Base-by-base conservation (phyloP, 2,329 filamentous ascomycete species). In the Aspergillus ustus region DNA sequence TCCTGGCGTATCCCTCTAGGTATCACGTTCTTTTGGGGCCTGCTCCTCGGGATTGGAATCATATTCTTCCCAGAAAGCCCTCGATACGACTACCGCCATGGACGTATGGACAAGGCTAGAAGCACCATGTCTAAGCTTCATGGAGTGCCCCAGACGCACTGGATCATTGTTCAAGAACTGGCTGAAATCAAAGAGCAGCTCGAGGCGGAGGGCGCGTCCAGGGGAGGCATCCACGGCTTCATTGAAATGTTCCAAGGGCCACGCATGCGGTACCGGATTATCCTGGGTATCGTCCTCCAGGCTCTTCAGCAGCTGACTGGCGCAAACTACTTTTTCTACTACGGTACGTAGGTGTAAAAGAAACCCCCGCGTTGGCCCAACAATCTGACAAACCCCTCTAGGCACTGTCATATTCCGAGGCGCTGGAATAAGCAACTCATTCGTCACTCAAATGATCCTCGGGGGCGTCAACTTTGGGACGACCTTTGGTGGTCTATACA, bases 401-500 rank as follows among this genome's bases (percentile, higher is more conserved):
- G 57, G 57, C 17, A 73, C 72, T 2, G 64, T 62, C 0, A 67
- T 74, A 7, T 92, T 92, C 74, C 63, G 83, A 58, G 84, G 87
- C 1, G 86, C 89, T 5, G 88, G 87, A 51, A 84, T 91, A 48
- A 70, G 82, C 0, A 88, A 91, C 69, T 84, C 85, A 7, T 88
- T 87, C 64, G 79, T 85, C 55, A 87, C 85, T 0, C 86, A 89
- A 69, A 84, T 90, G 72, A 90, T 90, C 59, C 80, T 89, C 4
- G 80, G 80, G 20, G 85, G 84, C 9, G 87, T 91, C 66, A 92
- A 92, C 68, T 87, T 91, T 13, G 82, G 79, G 55, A 84, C 82
- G 65, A 90, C 89, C 1, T 86, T 91, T 64, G 82, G 83, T 44
- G 89, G 88, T 34, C 80, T 92, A 4, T 91, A 86, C 66, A 81